Conservation (phyloP, 495 filamentous ascomycete species). For the Daldinia childiae region DNA sequence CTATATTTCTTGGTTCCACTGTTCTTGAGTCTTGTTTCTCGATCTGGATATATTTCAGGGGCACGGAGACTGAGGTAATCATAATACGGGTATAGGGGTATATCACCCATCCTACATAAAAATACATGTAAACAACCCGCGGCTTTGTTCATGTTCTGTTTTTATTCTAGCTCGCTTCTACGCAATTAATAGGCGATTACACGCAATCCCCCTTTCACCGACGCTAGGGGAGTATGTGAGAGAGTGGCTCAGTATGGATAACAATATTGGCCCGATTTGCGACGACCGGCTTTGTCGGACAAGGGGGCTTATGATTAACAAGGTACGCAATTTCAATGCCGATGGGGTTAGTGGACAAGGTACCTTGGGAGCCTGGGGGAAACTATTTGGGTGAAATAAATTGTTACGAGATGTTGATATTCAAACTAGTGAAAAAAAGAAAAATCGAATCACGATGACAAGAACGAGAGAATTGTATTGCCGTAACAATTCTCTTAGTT, state of each 20-base stretch:
- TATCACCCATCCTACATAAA: background rate
- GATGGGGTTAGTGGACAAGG: background rate
- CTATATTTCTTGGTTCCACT: background rate
- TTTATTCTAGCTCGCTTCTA: background rate
- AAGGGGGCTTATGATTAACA: background rate
- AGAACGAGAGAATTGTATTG: constrained; percentile 1
- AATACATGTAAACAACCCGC: background rate
- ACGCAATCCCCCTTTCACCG: constrained; percentile 1
- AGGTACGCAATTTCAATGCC: constrained; percentile 9
- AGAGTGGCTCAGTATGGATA: constrained; percentile 25
- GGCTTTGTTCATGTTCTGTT: background rate
- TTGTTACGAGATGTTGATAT: background rate
- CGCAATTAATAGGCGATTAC: constrained; percentile 16
- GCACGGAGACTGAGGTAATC: background rate
- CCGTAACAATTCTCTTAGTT: background rate
- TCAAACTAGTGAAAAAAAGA: constrained; percentile 2
- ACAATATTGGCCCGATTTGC: constrained; percentile 11
- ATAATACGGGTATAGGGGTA: constrained; percentile 3
- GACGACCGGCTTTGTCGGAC: constrained; percentile 12
- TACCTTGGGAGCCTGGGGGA: background rate
- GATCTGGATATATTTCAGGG: background rate
- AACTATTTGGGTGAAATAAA: constrained; percentile 1
- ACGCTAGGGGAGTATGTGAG: constrained; percentile 10
- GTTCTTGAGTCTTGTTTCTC: background rate
- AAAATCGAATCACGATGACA: constrained; percentile 19